phyloP scores from a whole-genome alignment of 2,329 filamentous ascomycete species.

The Diaporthe batatas region DNA sequence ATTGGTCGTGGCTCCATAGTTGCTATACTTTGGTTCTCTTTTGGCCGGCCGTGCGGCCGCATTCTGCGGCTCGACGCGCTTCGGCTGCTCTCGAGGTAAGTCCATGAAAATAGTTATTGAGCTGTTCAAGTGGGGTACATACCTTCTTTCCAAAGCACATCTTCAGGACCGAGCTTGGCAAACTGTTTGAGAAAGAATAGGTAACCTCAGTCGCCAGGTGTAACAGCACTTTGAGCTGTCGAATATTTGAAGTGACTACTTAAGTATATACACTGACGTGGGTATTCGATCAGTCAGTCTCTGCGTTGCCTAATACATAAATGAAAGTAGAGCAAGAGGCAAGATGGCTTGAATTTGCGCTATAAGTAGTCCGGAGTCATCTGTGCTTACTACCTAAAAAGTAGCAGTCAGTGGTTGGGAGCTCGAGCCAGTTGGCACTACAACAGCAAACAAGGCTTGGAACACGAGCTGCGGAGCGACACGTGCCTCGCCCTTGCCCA shows the following conservation, averaged over 20 bases:
- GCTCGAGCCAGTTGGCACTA: neutral
- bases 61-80: neutral
- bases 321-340: neutral
- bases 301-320: neutral
- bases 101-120: neutral
- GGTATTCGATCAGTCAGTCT: neutral
- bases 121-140: neutral
- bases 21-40: neutral
- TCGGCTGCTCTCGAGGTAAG: conserved; percentile 7
- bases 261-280: neutral
- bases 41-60: conserved; percentile 16
- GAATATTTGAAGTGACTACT: neutral
- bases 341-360: neutral
- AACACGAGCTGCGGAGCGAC: neutral
- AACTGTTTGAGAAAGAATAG: neutral
- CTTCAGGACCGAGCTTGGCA: neutral
- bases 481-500: neutral
- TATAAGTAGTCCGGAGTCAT: neutral
- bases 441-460: neutral
- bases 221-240: no score
- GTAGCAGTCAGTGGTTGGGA: neutral
- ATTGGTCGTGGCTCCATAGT: neutral
- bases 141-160: conserved; percentile 38
- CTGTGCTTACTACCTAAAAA: no score
- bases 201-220: no score